Evolutionary conservation across 179 eudicot genomes (phyloP), one percentile per base, ranked within the genome.

Genomic region (Carnegiea gigantea): DNA sequence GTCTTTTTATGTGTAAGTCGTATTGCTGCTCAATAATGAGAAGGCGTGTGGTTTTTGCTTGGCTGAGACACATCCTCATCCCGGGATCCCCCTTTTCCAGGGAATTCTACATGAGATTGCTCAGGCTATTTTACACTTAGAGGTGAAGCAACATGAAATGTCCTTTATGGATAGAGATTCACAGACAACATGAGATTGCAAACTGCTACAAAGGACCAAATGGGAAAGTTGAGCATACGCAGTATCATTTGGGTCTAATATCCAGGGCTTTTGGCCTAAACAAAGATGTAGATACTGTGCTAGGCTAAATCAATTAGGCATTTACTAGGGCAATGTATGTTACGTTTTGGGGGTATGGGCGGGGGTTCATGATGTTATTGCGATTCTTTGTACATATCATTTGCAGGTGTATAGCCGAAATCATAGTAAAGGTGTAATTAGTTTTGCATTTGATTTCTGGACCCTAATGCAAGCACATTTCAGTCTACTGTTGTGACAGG

Each of bases 1-100:
- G 38, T 28, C 49, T 0, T 64, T 74, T 75, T n/a, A 43, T 73
- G 10, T 21, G 77, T 44, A 23, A 78, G 70, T 73, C 23, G 57
- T 51, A 76, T 70, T 33, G 70, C 78, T 72, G 62, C 74, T 6
- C 28, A 13, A 67, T 60, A 33, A 26, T 2, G 62, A 6, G 68
- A 26, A 73, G 64, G 79, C 75, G 64, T 81, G 78, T 78, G 43
- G 60, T 68, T 70, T 65, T 28, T 46, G 80, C 70, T 57, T 82
- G 30, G 46, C 53, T 74, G 77, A 74, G 75, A 75, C 82, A 85
- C 49, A 30, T 62, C 54, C 20, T 43, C 12, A 38, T 13, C 17
- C 53, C 38, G 2, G 65, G n/a, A 6, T 6, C 21, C 14, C 28
- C 46, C 46, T n/a, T 73, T 24, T 72, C 40, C 78, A 15, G 73